A percentile compares a stretch with the other conserved stretches of the same genome.
phyloP scores from a whole-genome alignment of 805 yeast species.

The Nakazawaea pomicola region DNA sequence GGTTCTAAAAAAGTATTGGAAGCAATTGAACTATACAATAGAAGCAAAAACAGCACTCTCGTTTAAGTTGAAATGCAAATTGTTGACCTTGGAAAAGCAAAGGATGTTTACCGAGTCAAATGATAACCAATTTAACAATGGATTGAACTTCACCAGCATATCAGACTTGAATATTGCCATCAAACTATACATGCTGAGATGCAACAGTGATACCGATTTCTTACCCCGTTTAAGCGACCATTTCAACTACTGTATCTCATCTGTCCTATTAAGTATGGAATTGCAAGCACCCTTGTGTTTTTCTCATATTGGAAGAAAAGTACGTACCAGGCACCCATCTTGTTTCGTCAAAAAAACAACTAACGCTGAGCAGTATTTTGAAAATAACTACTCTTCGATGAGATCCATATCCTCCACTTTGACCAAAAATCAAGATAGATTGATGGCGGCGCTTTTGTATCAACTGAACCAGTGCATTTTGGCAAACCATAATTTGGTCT shows the following conservation, averaged over 20 bases:
- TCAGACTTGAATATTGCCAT: background rate
- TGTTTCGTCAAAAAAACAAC: conserved; percentile 17
- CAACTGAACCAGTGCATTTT: conserved; percentile 1
- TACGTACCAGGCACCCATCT: conserved; percentile 14
- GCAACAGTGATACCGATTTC: background rate
- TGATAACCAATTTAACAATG: conserved; percentile 1
- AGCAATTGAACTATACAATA: conserved; percentile 2
- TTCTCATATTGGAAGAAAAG: conserved; percentile 19
- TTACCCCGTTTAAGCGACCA: conserved; percentile 13
- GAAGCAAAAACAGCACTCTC: background rate
- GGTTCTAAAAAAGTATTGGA: conserved; percentile 4
- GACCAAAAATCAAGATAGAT: conserved; percentile 3
- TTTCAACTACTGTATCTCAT: conserved; percentile 22
- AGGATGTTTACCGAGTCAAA: conserved; percentile 2
- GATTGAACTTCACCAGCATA: background rate
- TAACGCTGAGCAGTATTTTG: conserved; percentile 14
- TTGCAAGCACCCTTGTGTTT: conserved; percentile 24
- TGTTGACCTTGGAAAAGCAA: conserved; percentile 4
- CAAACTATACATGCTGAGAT: conserved; percentile 2
- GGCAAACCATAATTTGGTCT: conserved; percentile 9
- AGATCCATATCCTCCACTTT: conserved; percentile 6
- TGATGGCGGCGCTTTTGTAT: background rate
- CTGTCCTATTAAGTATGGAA: conserved; percentile 21
- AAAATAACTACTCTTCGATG: conserved; percentile 17
- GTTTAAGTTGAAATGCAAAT: conserved; percentile 6